Percentiles rank a stretch among this genome's conserved stretches.
These are phyloP conservation scores for Diaporthe citri DNA, from an alignment of 2,329 filamentous ascomycete species.

Conservation along the genomic window DNA sequence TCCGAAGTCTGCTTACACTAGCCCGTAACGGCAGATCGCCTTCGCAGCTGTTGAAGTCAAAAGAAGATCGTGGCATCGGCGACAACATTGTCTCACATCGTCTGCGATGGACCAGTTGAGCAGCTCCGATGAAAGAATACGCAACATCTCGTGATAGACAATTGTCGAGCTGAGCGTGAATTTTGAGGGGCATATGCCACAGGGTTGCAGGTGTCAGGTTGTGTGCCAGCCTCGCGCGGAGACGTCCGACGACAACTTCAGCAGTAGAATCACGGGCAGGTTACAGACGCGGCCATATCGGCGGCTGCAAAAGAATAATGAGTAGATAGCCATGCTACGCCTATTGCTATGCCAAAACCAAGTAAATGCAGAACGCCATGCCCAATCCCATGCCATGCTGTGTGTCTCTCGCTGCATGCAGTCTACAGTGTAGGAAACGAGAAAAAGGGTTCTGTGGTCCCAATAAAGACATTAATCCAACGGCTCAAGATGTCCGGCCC, in stretches of 20 bases:
- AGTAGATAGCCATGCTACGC: slow-evolving; percentile 11
- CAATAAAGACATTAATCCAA: background rate
- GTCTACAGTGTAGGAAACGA: background rate
- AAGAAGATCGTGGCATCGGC: background rate
- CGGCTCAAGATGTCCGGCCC: slow-evolving; percentile 41
- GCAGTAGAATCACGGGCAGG: fast-evolving
- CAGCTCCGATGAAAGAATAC: too few species aligned
- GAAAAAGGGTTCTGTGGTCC: background rate
- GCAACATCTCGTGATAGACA: too few species aligned
- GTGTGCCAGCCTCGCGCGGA: background rate
- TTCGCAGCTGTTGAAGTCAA: background rate
- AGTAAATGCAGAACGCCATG: slow-evolving; percentile 10
- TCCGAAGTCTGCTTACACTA: background rate
- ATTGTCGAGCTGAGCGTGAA: too few species aligned
- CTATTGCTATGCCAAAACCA: slow-evolving; percentile 26
- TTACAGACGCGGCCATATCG: too few species aligned
- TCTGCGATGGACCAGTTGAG: background rate
- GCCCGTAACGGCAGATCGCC: background rate
- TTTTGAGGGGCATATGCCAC: background rate
- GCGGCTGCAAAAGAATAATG: background rate
- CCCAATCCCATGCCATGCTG: slow-evolving; percentile 1
- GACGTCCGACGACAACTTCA: background rate
- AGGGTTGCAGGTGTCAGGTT: too few species aligned
- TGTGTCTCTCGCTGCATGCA: slow-evolving; percentile 20
- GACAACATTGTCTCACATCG: background rate